A percentile compares a stretch with the other conserved stretches of the same genome.
phyloP scores from a whole-genome alignment of 78 protist genomes.

The Dictyostelium citrinum region DNA sequence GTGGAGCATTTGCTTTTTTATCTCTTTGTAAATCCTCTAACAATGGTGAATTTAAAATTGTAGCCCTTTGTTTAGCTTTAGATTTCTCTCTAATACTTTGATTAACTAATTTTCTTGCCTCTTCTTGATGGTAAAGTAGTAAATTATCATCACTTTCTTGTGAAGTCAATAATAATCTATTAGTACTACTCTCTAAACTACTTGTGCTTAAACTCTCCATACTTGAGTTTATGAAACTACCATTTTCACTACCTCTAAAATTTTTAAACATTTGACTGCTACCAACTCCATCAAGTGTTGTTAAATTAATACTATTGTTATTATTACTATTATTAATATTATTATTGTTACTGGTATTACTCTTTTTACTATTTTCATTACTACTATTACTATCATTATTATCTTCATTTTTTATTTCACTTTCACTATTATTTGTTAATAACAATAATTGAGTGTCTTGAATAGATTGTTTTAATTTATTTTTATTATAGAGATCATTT shows the following conservation, averaged over 20 bases:
- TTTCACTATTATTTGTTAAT: not conserved
- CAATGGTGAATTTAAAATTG: not conserved
- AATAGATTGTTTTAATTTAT: not conserved
- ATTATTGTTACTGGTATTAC: not conserved
- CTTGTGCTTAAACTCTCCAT: not conserved
- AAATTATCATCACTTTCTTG: not conserved
- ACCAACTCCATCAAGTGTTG: not conserved
- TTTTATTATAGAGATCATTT: not conserved
- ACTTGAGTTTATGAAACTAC: not conserved
- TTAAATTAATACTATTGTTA: not conserved
- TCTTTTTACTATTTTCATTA: not conserved
- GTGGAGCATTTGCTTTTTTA: conserved; percentile 1
- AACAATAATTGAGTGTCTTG: not conserved
- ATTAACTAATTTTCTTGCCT: not conserved
- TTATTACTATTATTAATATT: not conserved
- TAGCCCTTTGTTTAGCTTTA: not conserved
- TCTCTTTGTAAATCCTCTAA: not conserved
- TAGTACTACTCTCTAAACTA: not conserved
- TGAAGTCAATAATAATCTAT: not conserved
- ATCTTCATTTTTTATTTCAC: not conserved
- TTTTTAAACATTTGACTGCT: not conserved
- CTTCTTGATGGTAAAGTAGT: not conserved
- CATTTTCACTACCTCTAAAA: not conserved
- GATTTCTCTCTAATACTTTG: not conserved
- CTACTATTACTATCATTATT: not conserved